Evolutionary conservation across 192 early-diverging fungal genomes (phyloP).

Genomic region (Dimargaris xerosporica): DNA sequence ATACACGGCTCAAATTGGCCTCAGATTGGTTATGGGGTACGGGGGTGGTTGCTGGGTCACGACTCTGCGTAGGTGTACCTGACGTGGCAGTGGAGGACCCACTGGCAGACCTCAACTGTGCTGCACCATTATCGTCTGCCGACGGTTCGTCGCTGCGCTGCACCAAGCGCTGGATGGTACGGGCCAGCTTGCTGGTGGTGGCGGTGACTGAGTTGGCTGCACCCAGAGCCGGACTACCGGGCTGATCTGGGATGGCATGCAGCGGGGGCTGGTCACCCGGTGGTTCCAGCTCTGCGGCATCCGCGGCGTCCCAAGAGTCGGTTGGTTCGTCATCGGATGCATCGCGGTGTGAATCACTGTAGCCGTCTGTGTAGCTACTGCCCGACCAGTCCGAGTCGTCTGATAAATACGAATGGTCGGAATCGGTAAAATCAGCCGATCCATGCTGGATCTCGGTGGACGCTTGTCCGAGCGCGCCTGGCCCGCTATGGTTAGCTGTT

Average conservation of each 20-base stretch:
- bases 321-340: not conserved
- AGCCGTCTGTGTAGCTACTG: constrained; percentile 4
- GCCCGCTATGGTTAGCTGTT: too few relatives aligned
- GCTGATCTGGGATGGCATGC: too few relatives aligned
- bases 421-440: too few relatives aligned
- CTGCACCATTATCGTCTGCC: too few relatives aligned
- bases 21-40: too few relatives aligned
- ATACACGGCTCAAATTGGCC: too few relatives aligned
- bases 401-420: not conserved
- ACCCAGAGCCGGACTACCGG: not conserved
- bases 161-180: constrained; percentile 2
- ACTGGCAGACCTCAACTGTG: too few relatives aligned
- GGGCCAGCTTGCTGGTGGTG: constrained; percentile 4
- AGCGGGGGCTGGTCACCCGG: not conserved
- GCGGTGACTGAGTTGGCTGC: not conserved
- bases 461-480: too few relatives aligned
- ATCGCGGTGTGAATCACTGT: not conserved
- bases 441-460: too few relatives aligned
- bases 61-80: too few relatives aligned
- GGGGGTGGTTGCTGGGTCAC: too few relatives aligned
- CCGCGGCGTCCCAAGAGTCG: not conserved
- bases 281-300: not conserved
- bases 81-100: too few relatives aligned
- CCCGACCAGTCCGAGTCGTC: constrained; percentile 13
- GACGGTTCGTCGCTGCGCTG: not conserved